phyloP scores from a whole-genome alignment of 768 basidiomycete species.

The Termitomyces sp. region DNA sequence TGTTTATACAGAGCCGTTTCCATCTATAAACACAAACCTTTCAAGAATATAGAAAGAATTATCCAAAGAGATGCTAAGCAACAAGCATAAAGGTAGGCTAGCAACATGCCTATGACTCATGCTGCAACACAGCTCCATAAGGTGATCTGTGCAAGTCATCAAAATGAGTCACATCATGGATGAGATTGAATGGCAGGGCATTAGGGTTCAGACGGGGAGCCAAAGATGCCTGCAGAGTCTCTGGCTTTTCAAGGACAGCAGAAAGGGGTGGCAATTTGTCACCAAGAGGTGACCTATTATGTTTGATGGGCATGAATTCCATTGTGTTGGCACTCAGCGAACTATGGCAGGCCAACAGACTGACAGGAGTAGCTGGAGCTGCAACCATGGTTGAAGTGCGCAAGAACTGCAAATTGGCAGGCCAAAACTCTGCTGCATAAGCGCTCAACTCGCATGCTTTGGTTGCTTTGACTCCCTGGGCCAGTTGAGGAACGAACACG shows the following conservation, averaged over 20 bases:
- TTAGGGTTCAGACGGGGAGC: not conserved
- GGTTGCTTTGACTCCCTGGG: not conserved
- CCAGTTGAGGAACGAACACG: not conserved
- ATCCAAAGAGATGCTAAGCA: too few relatives aligned
- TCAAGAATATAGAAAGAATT: too few relatives aligned
- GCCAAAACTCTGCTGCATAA: constrained; percentile 1
- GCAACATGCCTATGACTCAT: too few relatives aligned
- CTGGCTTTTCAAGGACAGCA: not conserved
- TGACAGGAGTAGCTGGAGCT: not conserved
- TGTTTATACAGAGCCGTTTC: too few relatives aligned
- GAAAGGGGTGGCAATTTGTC: not conserved
- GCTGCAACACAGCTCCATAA: too few relatives aligned
- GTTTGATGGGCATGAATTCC: not conserved
- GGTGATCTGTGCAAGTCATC: too few relatives aligned
- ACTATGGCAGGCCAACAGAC: not conserved
- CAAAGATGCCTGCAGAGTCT: not conserved
- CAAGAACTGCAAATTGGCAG: not conserved
- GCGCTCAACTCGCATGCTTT: not conserved
- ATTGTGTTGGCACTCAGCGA: not conserved
- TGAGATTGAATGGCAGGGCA: too few relatives aligned
- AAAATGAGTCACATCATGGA: too few relatives aligned
- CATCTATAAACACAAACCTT: too few relatives aligned
- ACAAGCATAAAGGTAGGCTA: too few relatives aligned
- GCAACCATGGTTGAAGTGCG: not conserved
- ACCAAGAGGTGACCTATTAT: not conserved